Evolutionary conservation across 129 eudicot species (phyloP).

Genomic region (Helianthus annuus): DNA sequence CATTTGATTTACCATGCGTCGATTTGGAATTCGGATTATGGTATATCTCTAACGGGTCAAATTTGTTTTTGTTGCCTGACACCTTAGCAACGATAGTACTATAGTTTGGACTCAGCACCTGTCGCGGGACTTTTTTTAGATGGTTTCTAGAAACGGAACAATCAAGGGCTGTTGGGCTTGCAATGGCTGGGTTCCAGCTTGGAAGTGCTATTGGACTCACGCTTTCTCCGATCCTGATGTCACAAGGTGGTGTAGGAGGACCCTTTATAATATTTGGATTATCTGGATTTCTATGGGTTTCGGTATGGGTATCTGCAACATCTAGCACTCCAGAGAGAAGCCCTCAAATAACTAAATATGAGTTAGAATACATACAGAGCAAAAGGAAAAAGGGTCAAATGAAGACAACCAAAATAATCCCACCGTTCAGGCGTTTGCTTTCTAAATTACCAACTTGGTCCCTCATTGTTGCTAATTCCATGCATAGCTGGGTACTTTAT

Average conservation of each 20-base stretch:
- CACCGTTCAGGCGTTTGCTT: conserved; percentile 86
- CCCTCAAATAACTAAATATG: conserved; percentile 67
- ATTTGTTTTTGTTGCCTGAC: no score
- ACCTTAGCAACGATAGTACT: no score
- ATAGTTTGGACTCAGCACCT: no score
- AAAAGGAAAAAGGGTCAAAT: conserved; percentile 37
- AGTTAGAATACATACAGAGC: conserved; percentile 71
- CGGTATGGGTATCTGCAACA: conserved; percentile 95
- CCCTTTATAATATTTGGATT: conserved; percentile 96
- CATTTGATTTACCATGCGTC: neutral
- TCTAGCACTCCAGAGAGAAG: conserved; percentile 95
- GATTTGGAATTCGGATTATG: neutral
- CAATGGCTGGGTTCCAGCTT: conserved; percentile 99
- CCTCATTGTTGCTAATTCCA: conserved; percentile 85
- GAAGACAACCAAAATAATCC: conserved; percentile 57
- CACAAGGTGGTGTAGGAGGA: conserved; percentile 93
- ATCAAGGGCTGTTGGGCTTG: conserved; percentile 94
- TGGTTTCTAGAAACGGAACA: conserved; percentile 95
- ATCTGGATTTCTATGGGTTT: conserved; percentile 84
- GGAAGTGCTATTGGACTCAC: conserved; percentile 99
- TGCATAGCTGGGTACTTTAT: conserved; percentile 95
- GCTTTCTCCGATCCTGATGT: conserved; percentile 96
- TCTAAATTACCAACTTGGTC: conserved; percentile 96
- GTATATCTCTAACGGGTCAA: neutral
- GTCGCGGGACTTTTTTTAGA: conserved; percentile 56